Evolutionary conservation across 2,329 filamentous ascomycete genomes (phyloP).

Genomic region (Verticillium klebahnii): DNA sequence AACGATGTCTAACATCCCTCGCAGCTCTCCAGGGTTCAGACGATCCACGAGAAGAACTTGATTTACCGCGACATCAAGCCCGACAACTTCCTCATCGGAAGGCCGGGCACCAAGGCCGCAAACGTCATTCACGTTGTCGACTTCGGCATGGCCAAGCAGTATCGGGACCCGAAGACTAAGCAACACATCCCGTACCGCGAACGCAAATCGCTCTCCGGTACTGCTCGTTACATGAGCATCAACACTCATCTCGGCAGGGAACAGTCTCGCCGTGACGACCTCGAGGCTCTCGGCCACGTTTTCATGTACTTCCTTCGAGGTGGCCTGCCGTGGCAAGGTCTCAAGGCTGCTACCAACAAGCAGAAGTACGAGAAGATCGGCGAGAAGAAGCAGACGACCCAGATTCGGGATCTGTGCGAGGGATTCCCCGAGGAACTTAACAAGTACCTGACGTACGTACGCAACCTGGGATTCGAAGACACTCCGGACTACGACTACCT

Average conservation of each 20-base stretch:
- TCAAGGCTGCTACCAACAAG: conserved; percentile 75
- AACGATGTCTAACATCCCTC: neutral
- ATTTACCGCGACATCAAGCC: conserved; percentile 99
- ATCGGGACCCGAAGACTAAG: conserved; percentile 97
- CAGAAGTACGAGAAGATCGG: conserved; percentile 99
- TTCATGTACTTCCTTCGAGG: conserved; percentile 74
- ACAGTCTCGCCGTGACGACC: conserved; percentile 90
- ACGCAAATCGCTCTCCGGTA: conserved; percentile 93
- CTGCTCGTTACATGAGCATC: conserved; percentile 98
- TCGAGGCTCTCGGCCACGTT: conserved; percentile 78
- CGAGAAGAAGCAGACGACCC: conserved; percentile 98
- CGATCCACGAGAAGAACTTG: conserved; percentile 97
- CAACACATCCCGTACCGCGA: conserved; percentile 98
- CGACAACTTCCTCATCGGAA: conserved; percentile 97
- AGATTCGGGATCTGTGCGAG: conserved; percentile 94
- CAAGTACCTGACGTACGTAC: conserved; percentile 95
- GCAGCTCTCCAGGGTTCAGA: conserved; percentile 82
- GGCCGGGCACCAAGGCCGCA: conserved; percentile 85
- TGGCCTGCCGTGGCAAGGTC: conserved; percentile 66
- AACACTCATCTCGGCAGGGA: conserved; percentile 97
- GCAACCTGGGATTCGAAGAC: conserved; percentile 97
- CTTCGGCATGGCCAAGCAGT: conserved; percentile 99
- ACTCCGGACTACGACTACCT: conserved; percentile 98
- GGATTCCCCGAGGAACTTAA: conserved; percentile 96
- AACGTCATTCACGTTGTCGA: conserved; percentile 99